Percentiles rank a stretch among this genome's conserved stretches.
Conservation (phyloP, 2,329 filamentous ascomycete species). For the Xylaria sp. region DNA sequence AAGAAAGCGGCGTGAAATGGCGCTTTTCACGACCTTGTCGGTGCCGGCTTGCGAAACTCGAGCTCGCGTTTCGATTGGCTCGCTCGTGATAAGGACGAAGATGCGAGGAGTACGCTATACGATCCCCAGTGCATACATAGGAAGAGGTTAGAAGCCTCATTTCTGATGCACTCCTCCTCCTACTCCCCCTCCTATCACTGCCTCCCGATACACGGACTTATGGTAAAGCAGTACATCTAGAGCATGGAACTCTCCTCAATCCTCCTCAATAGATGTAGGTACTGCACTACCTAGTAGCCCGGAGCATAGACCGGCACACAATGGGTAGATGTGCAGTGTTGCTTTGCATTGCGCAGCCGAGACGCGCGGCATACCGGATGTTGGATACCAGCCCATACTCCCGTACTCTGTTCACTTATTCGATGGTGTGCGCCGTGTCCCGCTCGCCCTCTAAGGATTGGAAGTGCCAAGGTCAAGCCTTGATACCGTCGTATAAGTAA, state of each 20-base stretch:
- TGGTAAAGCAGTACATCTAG: not conserved
- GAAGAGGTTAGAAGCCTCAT: slow-evolving; percentile 19
- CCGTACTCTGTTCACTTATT: not conserved
- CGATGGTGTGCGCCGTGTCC: slow-evolving; percentile 7
- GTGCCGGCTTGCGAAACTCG: slow-evolving; percentile 15
- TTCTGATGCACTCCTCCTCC: slow-evolving; percentile 21
- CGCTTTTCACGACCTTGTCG: slow-evolving; percentile 26
- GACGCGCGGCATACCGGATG: slow-evolving; percentile 16
- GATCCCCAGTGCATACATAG: slow-evolving; percentile 18
- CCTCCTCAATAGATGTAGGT: too few relatives aligned
- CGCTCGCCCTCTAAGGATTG: not conserved
- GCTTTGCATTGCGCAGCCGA: slow-evolving; percentile 26
- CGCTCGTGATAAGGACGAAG: slow-evolving; percentile 18
- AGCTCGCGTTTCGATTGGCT: slow-evolving; percentile 20
- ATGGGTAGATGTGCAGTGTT: slow-evolving; percentile 7
- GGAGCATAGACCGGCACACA: not conserved
- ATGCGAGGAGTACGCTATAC: slow-evolving; percentile 18
- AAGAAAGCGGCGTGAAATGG: slow-evolving; percentile 30
- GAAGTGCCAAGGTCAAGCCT: not conserved
- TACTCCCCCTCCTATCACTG: slow-evolving; percentile 13
- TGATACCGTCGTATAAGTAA: not conserved
- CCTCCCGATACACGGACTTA: too few relatives aligned
- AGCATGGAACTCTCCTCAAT: slow-evolving; percentile 17
- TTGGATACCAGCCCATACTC: not conserved
- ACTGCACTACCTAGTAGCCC: not conserved